Evolutionary conservation across 371 early-diverging fungal genomes (phyloP), one percentile per base, ranked within the genome.

Genomic region (Mucor sp.): DNA sequence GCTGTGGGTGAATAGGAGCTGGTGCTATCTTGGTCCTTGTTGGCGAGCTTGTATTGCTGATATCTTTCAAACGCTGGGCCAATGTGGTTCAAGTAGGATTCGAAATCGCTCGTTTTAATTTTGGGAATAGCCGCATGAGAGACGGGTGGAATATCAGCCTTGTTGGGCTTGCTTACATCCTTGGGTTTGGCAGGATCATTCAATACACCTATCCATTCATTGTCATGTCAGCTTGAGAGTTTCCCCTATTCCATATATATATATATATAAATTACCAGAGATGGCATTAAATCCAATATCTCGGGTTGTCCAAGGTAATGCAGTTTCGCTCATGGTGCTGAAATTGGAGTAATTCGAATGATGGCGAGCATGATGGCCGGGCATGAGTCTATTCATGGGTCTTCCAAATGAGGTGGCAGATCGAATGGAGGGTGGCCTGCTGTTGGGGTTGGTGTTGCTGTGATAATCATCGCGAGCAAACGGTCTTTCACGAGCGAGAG

Each of bases 141-240:
- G 4, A 92, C 91, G 6, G 89, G 81, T 33, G 93, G 90, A 56
- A 91, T 85, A 58, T 92, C 93, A 17, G 73, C 72, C 63, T 85
- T 85, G 39, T 78, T 82, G 8, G 87, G 85, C 65, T 81, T 84
- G 25, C 72, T 53, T 8, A 77, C 37, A 3, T 79, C 75, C 32
- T 80, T 77, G 0, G 77, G 67, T 62, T 83, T 86, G 33, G 79
- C 84, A 25, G 88, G 88, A 65, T 88, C 86, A 67, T 88, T 88
- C 41, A 88, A 63, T 0, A 88, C 88, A 69, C 89, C 89, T 81
- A 60, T 66, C n/a, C n/a, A n/a, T n/a, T n/a, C n/a, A 14, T 56
- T 56, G 3, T 32, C 27, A 44, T 28, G 27, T 35, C 12, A n/a
- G 17, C 33, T 5, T 61, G 15, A 35, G 1, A 15, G n/a, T n/a